Percentiles rank a stretch among this genome's conserved stretches.
These are phyloP conservation scores for Podospora pseudocomata DNA, from an alignment of 495 filamentous ascomycete genomes.

Conservation along the genomic window DNA sequence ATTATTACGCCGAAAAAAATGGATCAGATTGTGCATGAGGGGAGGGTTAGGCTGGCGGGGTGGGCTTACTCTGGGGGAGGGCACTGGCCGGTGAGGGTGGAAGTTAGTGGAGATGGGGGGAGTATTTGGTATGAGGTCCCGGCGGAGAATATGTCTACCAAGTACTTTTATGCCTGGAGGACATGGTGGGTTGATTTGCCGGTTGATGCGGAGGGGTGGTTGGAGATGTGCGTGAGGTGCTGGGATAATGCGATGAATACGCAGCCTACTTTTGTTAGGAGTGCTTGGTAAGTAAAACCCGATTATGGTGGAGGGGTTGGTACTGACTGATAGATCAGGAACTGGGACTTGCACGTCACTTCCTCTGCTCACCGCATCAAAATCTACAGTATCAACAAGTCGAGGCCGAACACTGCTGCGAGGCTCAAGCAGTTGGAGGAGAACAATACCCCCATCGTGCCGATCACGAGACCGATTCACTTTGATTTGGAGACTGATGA, in stretches of 20 bases:
- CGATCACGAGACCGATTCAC: slow-evolving; percentile 49
- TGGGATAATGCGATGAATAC: slow-evolving; percentile 59
- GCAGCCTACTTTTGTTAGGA: slow-evolving; percentile 31
- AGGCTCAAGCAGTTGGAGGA: slow-evolving; percentile 50
- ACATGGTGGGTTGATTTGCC: slow-evolving; percentile 53
- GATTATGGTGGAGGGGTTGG: too few relatives aligned
- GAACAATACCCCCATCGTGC: slow-evolving; percentile 43
- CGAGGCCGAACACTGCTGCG: slow-evolving; percentile 43
- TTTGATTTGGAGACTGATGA: slow-evolving; percentile 45
- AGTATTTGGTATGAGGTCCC: slow-evolving; percentile 55
- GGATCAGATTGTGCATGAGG: slow-evolving; percentile 52
- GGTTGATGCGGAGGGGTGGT: slow-evolving; percentile 56
- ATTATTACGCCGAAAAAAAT: slow-evolving; percentile 56
- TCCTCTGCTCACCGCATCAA: slow-evolving; percentile 61
- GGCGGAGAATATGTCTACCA: slow-evolving; percentile 46
- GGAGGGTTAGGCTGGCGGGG: slow-evolving; percentile 48
- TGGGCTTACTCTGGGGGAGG: slow-evolving; percentile 62
- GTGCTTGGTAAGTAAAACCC: slow-evolving; percentile 28
- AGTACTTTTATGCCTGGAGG: slow-evolving; percentile 55
- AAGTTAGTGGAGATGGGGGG: slow-evolving; percentile 56
- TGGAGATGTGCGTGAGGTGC: slow-evolving; percentile 53
- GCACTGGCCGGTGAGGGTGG: slow-evolving; percentile 55
- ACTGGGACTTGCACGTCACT: slow-evolving; percentile 66
- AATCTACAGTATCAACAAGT: slow-evolving; percentile 61
- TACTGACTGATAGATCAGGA: slow-evolving; percentile 25